Conservation (phyloP, 371 early-diverging fungal species). For the Mucor irregularis region DNA sequence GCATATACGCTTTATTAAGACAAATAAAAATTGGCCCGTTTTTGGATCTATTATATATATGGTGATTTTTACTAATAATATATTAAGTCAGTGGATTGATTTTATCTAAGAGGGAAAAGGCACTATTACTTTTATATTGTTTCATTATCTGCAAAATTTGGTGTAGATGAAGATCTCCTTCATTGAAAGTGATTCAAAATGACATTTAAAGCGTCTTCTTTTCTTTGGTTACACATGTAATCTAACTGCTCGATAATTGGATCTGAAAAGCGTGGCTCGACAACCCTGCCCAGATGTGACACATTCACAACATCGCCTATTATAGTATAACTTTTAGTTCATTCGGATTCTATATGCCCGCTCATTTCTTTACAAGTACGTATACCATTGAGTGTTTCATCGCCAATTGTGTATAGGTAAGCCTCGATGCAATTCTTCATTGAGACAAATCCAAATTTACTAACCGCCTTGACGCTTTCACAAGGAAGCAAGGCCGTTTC, state of each 20-base stretch:
- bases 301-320: conserved; percentile 31
- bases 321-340: no score
- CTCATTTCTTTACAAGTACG: no score
- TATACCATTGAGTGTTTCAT: conserved; percentile 30
- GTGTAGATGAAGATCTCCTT: background rate
- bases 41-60: no score
- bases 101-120: no score
- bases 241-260: conserved; percentile 24
- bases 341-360: no score
- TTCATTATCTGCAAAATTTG: background rate
- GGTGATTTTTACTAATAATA: no score
- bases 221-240: conserved; percentile 18
- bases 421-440: conserved; percentile 29
- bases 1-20: no score
- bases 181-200: conserved; percentile 5
- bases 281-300: conserved; percentile 7
- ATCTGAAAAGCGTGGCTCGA: conserved; percentile 29
- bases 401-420: conserved; percentile 26
- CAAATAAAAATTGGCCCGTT: no score
- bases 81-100: no score
- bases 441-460: conserved; percentile 24
- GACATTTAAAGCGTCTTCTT: conserved; percentile 1
- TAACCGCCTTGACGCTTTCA: conserved; percentile 9
- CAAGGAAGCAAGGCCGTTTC: conserved; percentile 36
- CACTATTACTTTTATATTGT: background rate